phyloP scores from a whole-genome alignment of 345 rosid genomes.

The Hevea brasiliensis region DNA sequence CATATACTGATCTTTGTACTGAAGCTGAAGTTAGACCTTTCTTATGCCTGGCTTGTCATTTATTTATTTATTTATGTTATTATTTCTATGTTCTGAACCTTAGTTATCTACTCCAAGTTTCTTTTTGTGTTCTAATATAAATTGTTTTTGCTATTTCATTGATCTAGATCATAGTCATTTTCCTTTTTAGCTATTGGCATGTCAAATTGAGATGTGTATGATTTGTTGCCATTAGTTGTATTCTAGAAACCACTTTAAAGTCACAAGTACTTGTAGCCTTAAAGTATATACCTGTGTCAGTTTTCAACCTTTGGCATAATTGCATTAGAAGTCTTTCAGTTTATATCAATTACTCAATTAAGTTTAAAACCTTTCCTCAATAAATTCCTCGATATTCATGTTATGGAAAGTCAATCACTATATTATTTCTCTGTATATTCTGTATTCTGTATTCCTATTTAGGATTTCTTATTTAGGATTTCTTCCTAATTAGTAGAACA shows the following conservation, averaged over 20 bases:
- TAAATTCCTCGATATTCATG: no score
- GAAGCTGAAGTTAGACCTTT: constrained; percentile 71
- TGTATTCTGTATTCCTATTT: no score
- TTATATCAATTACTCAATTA: background rate
- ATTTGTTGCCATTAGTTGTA: background rate
- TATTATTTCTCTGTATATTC: no score
- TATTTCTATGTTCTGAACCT: background rate
- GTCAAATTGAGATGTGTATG: background rate
- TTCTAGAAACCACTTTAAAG: background rate
- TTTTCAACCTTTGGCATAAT: background rate
- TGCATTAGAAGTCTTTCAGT: background rate
- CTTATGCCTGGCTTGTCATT: constrained; percentile 4
- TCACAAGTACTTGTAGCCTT: background rate
- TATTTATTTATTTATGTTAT: background rate
- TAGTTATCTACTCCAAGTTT: background rate
- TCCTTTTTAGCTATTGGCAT: background rate
- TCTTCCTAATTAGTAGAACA: no score
- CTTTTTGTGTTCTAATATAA: background rate
- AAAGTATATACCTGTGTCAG: background rate
- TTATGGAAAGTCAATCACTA: no score
- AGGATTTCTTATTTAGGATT: no score
- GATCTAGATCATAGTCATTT: background rate
- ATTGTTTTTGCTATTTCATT: background rate
- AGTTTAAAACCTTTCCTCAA: background rate
- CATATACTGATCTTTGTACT: constrained; percentile 86